phyloP scores from a whole-genome alignment of 768 basidiomycete genomes.

The Lepiota subincarnata region DNA sequence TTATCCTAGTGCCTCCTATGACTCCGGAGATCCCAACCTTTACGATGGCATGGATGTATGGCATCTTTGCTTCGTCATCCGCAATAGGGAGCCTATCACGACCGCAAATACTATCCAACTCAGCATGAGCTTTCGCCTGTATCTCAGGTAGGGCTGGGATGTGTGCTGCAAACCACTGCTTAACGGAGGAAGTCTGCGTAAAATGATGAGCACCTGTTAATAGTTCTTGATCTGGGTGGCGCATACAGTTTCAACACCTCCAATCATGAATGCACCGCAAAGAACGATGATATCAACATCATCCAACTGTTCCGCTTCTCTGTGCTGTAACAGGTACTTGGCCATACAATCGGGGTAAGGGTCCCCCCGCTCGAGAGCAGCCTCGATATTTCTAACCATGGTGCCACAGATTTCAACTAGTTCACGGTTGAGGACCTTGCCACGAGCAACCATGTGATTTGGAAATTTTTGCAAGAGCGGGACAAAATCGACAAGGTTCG shows the following conservation, averaged over 20 bases:
- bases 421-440: slow-evolving; percentile 31
- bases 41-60: slow-evolving; percentile 19
- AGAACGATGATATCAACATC: slow-evolving; percentile 36
- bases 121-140: background rate
- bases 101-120: slow-evolving; percentile 17
- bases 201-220: background rate
- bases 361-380: slow-evolving; percentile 30
- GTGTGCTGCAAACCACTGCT: slow-evolving; percentile 31
- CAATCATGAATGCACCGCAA: slow-evolving; percentile 36
- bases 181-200: slow-evolving; percentile 29
- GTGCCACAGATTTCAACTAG: slow-evolving; percentile 33
- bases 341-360: slow-evolving; percentile 38
- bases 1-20: background rate
- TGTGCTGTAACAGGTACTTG: slow-evolving; percentile 30
- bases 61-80: slow-evolving; percentile 28
- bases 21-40: slow-evolving; percentile 16
- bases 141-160: slow-evolving; percentile 18
- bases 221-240: background rate
- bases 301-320: slow-evolving; percentile 33
- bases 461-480: slow-evolving; percentile 38
- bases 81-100: slow-evolving; percentile 18
- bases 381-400: slow-evolving; percentile 33
- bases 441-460: slow-evolving; percentile 31
- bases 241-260: slow-evolving; percentile 38
- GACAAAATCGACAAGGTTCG: slow-evolving; percentile 42